Evolutionary conservation across 2,329 filamentous ascomycete species (phyloP).

Genomic region (Pseudogymnoascus verrucosus): DNA sequence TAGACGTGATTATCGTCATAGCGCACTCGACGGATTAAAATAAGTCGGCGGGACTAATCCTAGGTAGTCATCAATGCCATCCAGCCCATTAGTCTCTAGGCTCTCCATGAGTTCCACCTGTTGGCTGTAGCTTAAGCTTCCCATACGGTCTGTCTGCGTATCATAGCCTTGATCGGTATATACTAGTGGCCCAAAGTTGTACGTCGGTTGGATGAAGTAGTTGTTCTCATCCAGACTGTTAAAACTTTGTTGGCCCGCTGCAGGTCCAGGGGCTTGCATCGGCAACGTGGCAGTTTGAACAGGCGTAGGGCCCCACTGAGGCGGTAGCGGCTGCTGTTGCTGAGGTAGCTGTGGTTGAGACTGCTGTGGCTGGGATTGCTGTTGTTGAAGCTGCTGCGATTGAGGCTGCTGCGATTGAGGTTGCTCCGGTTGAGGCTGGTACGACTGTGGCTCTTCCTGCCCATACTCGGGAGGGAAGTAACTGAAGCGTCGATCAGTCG

Average conservation of each 20-base stretch:
- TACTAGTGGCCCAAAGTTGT: conserved; percentile 22
- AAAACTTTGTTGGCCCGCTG: neutral
- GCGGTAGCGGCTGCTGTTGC: conserved; percentile 23
- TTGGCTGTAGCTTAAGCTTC: conserved; percentile 69
- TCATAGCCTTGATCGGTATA: conserved; percentile 36
- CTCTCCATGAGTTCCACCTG: conserved; percentile 76
- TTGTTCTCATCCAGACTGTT: conserved; percentile 18
- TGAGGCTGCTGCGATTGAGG: neutral
- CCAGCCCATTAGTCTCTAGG: conserved; percentile 61
- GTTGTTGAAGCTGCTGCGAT: neutral
- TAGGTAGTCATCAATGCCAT: conserved; percentile 44
- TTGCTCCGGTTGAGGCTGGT: neutral
- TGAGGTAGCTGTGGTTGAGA: conserved; percentile 9
- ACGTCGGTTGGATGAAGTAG: conserved; percentile 25
- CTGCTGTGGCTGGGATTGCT: neutral
- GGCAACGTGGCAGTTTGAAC: conserved; percentile 1
- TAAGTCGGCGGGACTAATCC: neutral
- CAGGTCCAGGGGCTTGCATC: neutral
- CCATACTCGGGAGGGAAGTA: conserved; percentile 52
- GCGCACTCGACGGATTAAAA: conserved; percentile 4
- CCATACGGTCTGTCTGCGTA: conserved; percentile 47
- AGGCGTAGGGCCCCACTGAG: conserved; percentile 22
- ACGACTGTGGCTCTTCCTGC: neutral
- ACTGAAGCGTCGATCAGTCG: conserved; percentile 50
- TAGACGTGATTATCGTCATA: neutral